Evolutionary conservation across 2,329 filamentous ascomycete species (phyloP).

Genomic region (Aspergillus versicolor): DNA sequence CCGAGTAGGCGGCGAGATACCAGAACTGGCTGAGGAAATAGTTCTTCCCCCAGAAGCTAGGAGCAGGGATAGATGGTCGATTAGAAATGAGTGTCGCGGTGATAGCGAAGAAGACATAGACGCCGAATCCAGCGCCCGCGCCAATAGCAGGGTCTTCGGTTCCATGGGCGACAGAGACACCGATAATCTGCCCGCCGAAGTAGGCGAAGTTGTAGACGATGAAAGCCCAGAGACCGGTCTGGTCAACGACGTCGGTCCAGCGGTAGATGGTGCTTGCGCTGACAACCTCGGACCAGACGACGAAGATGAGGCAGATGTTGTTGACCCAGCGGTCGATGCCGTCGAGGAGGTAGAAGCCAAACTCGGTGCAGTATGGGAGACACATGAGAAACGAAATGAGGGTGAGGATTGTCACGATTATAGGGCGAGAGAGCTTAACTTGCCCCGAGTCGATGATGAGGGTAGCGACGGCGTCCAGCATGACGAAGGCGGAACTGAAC

Average conservation of each 20-base stretch:
- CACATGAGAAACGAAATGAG: slow-evolving; percentile 55
- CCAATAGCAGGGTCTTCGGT: slow-evolving; percentile 43
- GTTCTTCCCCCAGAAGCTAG: slow-evolving; percentile 45
- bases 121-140: slow-evolving; percentile 53
- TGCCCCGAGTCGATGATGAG: slow-evolving; percentile 53
- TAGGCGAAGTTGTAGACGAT: slow-evolving; percentile 54
- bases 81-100: slow-evolving; percentile 25
- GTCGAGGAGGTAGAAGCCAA: slow-evolving; percentile 56
- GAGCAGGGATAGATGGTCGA: slow-evolving; percentile 43
- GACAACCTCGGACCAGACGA: slow-evolving; percentile 57
- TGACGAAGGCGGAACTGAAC: slow-evolving; percentile 59
- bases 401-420: slow-evolving; percentile 52
- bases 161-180: slow-evolving; percentile 51
- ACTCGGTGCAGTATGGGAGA: slow-evolving; percentile 58
- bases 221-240: slow-evolving; percentile 51
- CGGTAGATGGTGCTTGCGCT: slow-evolving; percentile 57
- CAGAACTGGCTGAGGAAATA: slow-evolving; percentile 46
- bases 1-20: slow-evolving; percentile 59
- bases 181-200: slow-evolving; percentile 54
- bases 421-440: slow-evolving; percentile 45
- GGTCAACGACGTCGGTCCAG: slow-evolving; percentile 53
- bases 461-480: slow-evolving; percentile 58
- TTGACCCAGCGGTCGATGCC: slow-evolving; percentile 59
- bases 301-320: slow-evolving; percentile 57
- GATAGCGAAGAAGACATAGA: slow-evolving; percentile 49